Conservation (phyloP, 176 grass and related monocot genomes). For the Oryza rufipogon region DNA sequence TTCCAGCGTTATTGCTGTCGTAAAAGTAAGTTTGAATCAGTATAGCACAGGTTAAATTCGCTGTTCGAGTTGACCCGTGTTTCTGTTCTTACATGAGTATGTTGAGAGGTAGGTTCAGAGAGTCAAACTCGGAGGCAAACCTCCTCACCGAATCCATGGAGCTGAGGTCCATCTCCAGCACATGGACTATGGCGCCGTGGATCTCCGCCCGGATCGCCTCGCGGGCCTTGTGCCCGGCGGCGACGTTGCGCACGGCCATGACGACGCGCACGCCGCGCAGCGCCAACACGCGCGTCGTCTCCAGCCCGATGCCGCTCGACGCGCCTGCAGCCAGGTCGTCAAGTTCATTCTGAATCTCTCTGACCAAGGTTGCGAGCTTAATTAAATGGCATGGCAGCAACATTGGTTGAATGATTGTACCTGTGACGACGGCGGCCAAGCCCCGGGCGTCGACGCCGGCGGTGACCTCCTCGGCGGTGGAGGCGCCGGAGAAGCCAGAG, state of each 20-base stretch:
- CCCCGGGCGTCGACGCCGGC: slow-evolving; percentile 48
- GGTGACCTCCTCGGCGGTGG: slow-evolving; percentile 73
- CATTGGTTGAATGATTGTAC: background rate
- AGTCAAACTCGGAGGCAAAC: slow-evolving; percentile 54
- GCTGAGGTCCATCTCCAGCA: slow-evolving; percentile 75
- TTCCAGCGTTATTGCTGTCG: slow-evolving; percentile 50
- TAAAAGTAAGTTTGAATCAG: background rate
- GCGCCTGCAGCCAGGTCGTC: slow-evolving; percentile 46
- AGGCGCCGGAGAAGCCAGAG: slow-evolving; percentile 67
- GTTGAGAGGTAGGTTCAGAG: slow-evolving; percentile 60
- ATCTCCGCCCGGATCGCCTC: slow-evolving; percentile 46
- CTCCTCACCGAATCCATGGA: slow-evolving; percentile 59
- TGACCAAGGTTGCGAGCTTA: background rate
- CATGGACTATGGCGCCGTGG: slow-evolving; percentile 45
- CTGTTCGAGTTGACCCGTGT: too few species aligned
- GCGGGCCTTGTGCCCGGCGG: slow-evolving; percentile 43
- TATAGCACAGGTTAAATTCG: background rate
- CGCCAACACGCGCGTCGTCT: slow-evolving; percentile 66
- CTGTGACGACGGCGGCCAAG: slow-evolving; percentile 60
- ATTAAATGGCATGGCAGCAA: too few species aligned
- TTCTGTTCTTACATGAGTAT: slow-evolving; percentile 59
- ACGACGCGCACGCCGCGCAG: slow-evolving; percentile 60
- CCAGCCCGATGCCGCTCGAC: slow-evolving; percentile 69
- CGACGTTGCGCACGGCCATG: slow-evolving; percentile 61
- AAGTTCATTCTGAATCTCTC: background rate